phyloP scores from a whole-genome alignment of 345 rosid species.

The Pistacia integerrima region DNA sequence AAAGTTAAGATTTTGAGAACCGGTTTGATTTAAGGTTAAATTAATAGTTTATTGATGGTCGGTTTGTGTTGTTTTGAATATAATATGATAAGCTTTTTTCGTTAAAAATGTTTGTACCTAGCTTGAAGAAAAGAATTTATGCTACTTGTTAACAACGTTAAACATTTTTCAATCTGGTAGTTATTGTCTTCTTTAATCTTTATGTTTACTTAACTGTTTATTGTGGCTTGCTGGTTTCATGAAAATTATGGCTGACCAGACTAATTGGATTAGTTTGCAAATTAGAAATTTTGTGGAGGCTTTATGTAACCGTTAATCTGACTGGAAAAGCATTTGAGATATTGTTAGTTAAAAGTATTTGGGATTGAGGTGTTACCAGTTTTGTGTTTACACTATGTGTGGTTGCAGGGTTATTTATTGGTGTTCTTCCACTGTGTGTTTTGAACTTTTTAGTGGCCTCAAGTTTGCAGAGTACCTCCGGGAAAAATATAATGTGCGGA shows the following conservation, averaged over 20 bases:
- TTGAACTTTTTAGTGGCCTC: not conserved
- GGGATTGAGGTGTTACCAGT: not conserved
- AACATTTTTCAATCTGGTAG: not conserved
- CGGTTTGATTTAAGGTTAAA: too few relatives aligned
- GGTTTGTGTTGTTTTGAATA: too few relatives aligned
- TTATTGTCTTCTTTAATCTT: not conserved
- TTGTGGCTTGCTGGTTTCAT: not conserved
- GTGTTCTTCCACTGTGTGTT: not conserved
- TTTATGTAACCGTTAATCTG: not conserved
- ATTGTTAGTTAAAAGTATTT: not conserved
- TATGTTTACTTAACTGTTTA: not conserved
- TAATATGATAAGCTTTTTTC: not conserved
- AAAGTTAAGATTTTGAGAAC: too few relatives aligned
- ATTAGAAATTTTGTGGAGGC: not conserved
- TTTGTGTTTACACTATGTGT: not conserved
- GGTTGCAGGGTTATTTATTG: not conserved
- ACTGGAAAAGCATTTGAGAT: not conserved
- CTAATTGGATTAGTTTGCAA: not conserved
- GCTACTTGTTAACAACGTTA: conserved; percentile 1
- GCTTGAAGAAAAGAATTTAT: conserved; percentile 23
- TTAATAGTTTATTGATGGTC: too few relatives aligned
- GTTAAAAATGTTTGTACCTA: not conserved
- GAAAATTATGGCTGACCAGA: not conserved
- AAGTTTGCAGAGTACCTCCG: not conserved
- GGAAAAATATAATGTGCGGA: not conserved